Evolutionary conservation across 352 stramenopile species (phyloP).

Genomic region (Phytophthora melonis): DNA sequence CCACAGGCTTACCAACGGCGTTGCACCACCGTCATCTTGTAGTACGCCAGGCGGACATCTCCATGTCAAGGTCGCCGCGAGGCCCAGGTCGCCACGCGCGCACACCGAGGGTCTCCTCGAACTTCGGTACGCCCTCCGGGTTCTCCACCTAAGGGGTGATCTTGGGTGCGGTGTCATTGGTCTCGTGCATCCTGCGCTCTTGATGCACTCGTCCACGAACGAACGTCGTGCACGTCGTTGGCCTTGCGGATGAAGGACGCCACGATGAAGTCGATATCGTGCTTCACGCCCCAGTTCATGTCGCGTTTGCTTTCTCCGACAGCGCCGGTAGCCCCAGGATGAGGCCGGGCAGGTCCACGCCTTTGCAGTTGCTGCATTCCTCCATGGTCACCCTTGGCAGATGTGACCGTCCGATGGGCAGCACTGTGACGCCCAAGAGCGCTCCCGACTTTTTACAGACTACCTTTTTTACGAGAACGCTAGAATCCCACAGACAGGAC

Average conservation of each 20-base stretch:
- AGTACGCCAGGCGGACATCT: conserved; percentile 90
- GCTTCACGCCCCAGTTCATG: conserved; percentile 94
- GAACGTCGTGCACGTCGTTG: conserved; percentile 91
- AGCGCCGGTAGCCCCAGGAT: conserved; percentile 96
- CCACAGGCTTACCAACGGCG: conserved; percentile 86
- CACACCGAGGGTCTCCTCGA: conserved; percentile 96
- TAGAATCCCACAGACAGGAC: too few species aligned
- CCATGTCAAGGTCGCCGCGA: conserved; percentile 92
- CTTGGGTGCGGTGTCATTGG: conserved; percentile 88
- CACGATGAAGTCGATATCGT: conserved; percentile 98
- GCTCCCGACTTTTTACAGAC: too few species aligned
- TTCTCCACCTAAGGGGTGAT: conserved; percentile 99
- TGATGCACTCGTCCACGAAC: conserved; percentile 86
- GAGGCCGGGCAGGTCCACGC: too few species aligned
- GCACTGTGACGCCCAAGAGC: too few species aligned
- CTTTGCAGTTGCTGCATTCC: conserved; percentile 93
- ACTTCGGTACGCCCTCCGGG: conserved; percentile 93
- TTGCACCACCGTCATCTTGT: conserved; percentile 92
- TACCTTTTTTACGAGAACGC: too few species aligned
- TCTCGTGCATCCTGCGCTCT: conserved; percentile 61
- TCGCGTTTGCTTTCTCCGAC: conserved; percentile 97
- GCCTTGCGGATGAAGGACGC: conserved; percentile 98
- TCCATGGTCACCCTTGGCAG: conserved; percentile 94
- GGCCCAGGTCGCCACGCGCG: conserved; percentile 92
- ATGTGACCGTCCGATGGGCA: too few species aligned